A percentile compares a stretch with the other conserved stretches of the same genome.
These are phyloP conservation scores for Bromus sterilis DNA, from an alignment of 176 grass and related monocot species.

Conservation along the genomic window DNA sequence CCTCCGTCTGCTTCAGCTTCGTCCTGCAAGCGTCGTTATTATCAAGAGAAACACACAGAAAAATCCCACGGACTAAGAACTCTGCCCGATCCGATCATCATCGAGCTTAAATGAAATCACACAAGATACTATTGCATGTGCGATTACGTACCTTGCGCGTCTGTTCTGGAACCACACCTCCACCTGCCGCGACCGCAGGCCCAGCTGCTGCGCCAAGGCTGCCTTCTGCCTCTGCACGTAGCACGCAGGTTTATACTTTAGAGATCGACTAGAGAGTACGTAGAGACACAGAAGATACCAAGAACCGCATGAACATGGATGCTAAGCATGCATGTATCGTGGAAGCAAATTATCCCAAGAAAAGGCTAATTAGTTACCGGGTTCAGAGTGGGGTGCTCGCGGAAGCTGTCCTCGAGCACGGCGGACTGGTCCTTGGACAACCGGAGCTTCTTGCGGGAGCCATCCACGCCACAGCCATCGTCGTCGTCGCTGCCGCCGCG, in stretches of 20 bases:
- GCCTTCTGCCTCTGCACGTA: slow-evolving; percentile 70
- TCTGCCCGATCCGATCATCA: neutral
- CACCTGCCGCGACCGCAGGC: slow-evolving; percentile 73
- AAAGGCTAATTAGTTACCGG: neutral
- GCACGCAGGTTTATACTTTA: neutral
- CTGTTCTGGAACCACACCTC: slow-evolving; percentile 99
- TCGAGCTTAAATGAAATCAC: neutral
- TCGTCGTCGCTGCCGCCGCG: slow-evolving; percentile 71
- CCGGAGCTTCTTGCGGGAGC: slow-evolving; percentile 78
- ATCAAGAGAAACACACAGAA: neutral
- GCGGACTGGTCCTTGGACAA: slow-evolving; percentile 79
- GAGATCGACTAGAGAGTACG: neutral
- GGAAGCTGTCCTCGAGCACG: slow-evolving; percentile 81
- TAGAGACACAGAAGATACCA: neutral
- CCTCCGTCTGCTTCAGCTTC: slow-evolving; percentile 96
- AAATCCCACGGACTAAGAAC: neutral
- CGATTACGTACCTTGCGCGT: slow-evolving; percentile 53
- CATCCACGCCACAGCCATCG: slow-evolving; percentile 42
- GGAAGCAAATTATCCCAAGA: neutral
- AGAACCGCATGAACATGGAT: neutral
- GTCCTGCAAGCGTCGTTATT: too few relatives aligned
- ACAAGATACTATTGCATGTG: slow-evolving; percentile 22
- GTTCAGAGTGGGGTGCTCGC: slow-evolving; percentile 82
- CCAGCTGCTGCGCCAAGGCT: slow-evolving; percentile 64
- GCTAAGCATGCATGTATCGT: neutral